Conservation (phyloP, 2,329 filamentous ascomycete genomes). For the Penicillium sp. region DNA sequence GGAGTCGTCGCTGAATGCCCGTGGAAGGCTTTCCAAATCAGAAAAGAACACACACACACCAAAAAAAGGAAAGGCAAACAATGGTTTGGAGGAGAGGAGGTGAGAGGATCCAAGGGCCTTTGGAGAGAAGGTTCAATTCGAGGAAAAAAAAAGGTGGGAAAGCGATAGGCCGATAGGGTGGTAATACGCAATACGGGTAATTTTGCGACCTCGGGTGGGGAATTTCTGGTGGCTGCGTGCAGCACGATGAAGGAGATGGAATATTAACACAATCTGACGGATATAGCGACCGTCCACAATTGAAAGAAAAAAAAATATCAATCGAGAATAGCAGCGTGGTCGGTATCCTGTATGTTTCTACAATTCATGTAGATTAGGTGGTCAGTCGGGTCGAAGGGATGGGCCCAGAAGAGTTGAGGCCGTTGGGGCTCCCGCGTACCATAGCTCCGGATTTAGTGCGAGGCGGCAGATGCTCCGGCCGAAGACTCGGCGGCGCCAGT, state of each 20-base stretch:
- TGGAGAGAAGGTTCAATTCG: not conserved
- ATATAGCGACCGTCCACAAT: no score
- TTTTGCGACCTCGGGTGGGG: constrained; percentile 6
- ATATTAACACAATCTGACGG: not conserved
- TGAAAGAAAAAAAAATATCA: not conserved
- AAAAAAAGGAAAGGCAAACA: constrained; percentile 16
- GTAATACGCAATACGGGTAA: constrained; percentile 21
- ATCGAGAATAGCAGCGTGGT: no score
- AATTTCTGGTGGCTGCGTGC: not conserved
- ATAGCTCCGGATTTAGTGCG: constrained; percentile 3
- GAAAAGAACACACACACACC: constrained; percentile 13
- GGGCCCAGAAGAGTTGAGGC: constrained; percentile 9
- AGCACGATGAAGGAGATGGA: not conserved
- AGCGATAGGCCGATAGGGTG: constrained; percentile 15
- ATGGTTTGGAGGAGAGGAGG: constrained; percentile 3
- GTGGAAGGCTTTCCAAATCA: constrained; percentile 10
- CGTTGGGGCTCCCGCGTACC: constrained; percentile 8
- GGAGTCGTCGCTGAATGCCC: constrained; percentile 14
- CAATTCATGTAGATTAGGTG: not conserved
- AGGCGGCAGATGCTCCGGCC: not conserved
- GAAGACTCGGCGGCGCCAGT: not conserved
- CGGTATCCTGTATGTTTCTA: no score
- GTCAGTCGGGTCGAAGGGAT: constrained; percentile 10
- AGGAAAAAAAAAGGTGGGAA: constrained; percentile 29
- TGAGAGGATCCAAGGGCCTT: not conserved